Evolutionary conservation across 345 rosid genomes (phyloP), one percentile per base, ranked within the genome.

Genomic region (Syzygium grande): DNA sequence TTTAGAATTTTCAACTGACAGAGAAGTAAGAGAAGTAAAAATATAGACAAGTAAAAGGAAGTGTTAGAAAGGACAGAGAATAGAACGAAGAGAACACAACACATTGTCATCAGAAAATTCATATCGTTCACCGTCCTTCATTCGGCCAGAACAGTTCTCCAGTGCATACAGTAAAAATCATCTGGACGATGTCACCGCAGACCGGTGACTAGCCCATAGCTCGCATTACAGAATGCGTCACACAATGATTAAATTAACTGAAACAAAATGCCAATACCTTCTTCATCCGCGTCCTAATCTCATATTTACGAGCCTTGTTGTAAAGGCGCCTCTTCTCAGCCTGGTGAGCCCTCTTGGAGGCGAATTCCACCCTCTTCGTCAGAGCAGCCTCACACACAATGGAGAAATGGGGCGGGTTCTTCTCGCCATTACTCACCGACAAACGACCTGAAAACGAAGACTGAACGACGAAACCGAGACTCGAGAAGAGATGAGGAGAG

Each of bases 281-380:
- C 95, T 92, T 96, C 96, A 96, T 98, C n/a, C 99, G 96, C 53
- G 99, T 98, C 86, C 84, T 93, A 88, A 95, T 55, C 91, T 98
- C 99, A 65, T 98, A 98, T 93, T 96, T 98, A 91, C 88, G 94
- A 15, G 99, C 90, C 90, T 95, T 98, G 93, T 96, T 89, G 88
- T 95, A 95, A 88, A 96, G 16, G 30, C 98, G 94, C 88, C 98
- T 91, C 89, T 98, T 96, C 93, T 96, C 98, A 17, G 95, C 91
- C 89, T 95, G 99, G 46, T 95, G 94, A 87, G 94, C 93, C 91
- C 99, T 93, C 93, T 98, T 96, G 5, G 89, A 95, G 85, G 99
- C 99, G 19, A 98, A 96, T 90, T 96, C 99, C n/a, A 96, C 93
- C 88, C 92, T 95, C 91, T 90, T 95, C 79, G 59, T 92, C 4